A percentile compares a stretch with the other conserved stretches of the same genome.
Evolutionary conservation across 352 stramenopile genomes (phyloP).

Genomic region (Elongisporangium anandrum): DNA sequence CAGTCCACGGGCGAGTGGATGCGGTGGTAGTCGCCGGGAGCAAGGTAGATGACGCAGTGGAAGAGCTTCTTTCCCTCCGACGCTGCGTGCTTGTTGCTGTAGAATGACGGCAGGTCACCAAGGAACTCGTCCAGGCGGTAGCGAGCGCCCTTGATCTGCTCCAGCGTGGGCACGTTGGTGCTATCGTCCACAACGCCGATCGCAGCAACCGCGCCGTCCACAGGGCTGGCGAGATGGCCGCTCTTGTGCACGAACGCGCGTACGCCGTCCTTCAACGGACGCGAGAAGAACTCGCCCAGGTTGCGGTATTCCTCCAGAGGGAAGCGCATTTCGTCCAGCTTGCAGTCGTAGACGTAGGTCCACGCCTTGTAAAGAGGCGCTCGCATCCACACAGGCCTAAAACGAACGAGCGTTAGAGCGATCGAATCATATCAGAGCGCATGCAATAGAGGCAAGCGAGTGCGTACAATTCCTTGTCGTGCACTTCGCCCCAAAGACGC

Average conservation of each 20-base stretch:
- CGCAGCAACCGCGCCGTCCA: constrained; percentile 57
- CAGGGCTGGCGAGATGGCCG: constrained; percentile 38
- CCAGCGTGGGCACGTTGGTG: constrained; percentile 47
- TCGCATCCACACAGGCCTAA: constrained; percentile 58
- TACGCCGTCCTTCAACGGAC: constrained; percentile 63
- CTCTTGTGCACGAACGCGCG: constrained; percentile 36
- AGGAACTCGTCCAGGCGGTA: constrained; percentile 86
- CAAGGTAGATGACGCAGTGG: constrained; percentile 81
- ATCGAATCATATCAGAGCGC: not conserved
- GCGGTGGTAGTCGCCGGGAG: constrained; percentile 84
- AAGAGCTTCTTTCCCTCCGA: constrained; percentile 56
- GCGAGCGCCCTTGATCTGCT: constrained; percentile 79
- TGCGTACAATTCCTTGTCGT: constrained; percentile 74
- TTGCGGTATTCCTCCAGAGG: constrained; percentile 70
- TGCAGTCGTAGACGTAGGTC: constrained; percentile 74
- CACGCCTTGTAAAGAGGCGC: constrained; percentile 81
- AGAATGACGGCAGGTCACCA: constrained; percentile 55
- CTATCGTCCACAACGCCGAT: constrained; percentile 49
- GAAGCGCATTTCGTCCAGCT: constrained; percentile 84
- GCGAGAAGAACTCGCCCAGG: constrained; percentile 82
- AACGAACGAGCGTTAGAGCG: not conserved
- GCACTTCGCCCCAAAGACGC: constrained; percentile 68
- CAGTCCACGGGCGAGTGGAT: constrained; percentile 83
- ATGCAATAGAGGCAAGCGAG: not conserved
- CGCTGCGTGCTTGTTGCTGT: constrained; percentile 18